Conservation (phyloP, 2,329 filamentous ascomycete genomes). For the Cryphonectria radicalis region DNA sequence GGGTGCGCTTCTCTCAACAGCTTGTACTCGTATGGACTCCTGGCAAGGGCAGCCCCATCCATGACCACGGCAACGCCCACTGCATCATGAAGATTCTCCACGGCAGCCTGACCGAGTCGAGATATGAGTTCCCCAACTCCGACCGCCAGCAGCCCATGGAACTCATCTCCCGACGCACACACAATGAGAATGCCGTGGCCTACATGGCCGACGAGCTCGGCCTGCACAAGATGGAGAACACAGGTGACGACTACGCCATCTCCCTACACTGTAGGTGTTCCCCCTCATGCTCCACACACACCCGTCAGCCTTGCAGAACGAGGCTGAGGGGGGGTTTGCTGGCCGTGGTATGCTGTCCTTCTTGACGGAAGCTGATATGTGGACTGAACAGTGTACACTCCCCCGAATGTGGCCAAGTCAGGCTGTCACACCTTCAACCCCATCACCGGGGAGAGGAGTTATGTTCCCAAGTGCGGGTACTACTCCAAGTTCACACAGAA, state of each 20-base stretch:
- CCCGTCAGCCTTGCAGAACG: constrained; percentile 17
- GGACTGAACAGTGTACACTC: constrained; percentile 71
- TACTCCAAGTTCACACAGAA: constrained; percentile 66
- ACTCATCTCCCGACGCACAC: constrained; percentile 69
- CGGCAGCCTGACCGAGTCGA: constrained; percentile 78
- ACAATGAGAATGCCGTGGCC: constrained; percentile 74
- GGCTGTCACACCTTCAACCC: constrained; percentile 85
- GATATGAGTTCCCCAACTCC: constrained; percentile 72
- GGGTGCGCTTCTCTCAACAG: constrained; percentile 47
- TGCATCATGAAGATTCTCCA: constrained; percentile 90
- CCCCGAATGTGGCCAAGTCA: constrained; percentile 81
- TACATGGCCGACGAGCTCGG: constrained; percentile 94
- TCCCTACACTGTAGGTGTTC: constrained; percentile 73
- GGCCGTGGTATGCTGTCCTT: not conserved
- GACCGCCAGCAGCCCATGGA: constrained; percentile 58
- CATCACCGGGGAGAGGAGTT: constrained; percentile 72
- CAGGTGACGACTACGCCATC: constrained; percentile 75
- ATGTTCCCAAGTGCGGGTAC: constrained; percentile 72
- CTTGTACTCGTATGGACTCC: constrained; percentile 90
- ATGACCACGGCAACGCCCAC: constrained; percentile 87
- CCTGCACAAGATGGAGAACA: constrained; percentile 81
- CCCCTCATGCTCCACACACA: constrained; percentile 32
- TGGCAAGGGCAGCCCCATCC: constrained; percentile 80
- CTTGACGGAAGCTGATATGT: constrained; percentile 19
- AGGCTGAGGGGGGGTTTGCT: constrained; percentile 9